A percentile compares a stretch with the other conserved stretches of the same genome.
phyloP scores from a whole-genome alignment of 2,329 filamentous ascomycete species.

The Thielaviopsis musarum region DNA sequence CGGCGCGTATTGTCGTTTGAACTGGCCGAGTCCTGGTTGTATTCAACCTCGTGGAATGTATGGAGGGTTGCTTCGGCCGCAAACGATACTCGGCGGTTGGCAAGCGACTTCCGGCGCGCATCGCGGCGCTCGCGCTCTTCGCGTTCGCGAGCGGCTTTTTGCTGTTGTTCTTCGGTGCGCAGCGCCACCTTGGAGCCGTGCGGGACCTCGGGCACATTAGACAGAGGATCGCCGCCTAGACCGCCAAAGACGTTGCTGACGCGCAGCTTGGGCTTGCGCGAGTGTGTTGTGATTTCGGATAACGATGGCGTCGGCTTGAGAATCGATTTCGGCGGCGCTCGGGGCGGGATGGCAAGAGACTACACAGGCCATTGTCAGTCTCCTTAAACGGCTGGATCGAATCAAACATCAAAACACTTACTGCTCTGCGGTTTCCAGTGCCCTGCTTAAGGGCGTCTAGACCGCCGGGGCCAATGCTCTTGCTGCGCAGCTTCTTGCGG shows the following conservation, averaged over 20 bases:
- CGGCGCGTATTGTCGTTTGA: slow-evolving; percentile 61
- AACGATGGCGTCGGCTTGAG: slow-evolving; percentile 64
- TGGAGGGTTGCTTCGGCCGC: slow-evolving; percentile 93
- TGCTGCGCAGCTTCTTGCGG: slow-evolving; percentile 67
- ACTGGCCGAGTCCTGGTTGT: slow-evolving; percentile 71
- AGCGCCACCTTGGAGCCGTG: slow-evolving; percentile 38
- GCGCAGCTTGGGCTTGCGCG: slow-evolving; percentile 1
- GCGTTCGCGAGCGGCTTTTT: slow-evolving; percentile 49
- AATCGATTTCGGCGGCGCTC: slow-evolving; percentile 47
- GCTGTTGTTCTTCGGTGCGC: slow-evolving; percentile 53
- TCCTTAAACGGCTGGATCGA: too few species aligned
- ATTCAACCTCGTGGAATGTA: slow-evolving; percentile 89
- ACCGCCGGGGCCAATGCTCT: slow-evolving; percentile 87
- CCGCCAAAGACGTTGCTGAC: slow-evolving; percentile 6
- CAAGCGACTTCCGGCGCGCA: slow-evolving; percentile 79
- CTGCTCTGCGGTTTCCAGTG: slow-evolving; percentile 64
- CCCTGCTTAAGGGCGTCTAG: slow-evolving; percentile 64
- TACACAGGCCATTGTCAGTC: slow-evolving; percentile 16
- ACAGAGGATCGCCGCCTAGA: slow-evolving; percentile 7
- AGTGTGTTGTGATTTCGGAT: slow-evolving; percentile 40
- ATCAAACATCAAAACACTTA: slow-evolving; percentile 24
- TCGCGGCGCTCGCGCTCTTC: slow-evolving; percentile 65
- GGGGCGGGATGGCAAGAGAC: slow-evolving; percentile 37
- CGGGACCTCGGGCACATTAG: slow-evolving; percentile 15
- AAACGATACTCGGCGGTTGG: slow-evolving; percentile 88